phyloP scores from a whole-genome alignment of 805 yeast species.

The Clavispora fructus region DNA sequence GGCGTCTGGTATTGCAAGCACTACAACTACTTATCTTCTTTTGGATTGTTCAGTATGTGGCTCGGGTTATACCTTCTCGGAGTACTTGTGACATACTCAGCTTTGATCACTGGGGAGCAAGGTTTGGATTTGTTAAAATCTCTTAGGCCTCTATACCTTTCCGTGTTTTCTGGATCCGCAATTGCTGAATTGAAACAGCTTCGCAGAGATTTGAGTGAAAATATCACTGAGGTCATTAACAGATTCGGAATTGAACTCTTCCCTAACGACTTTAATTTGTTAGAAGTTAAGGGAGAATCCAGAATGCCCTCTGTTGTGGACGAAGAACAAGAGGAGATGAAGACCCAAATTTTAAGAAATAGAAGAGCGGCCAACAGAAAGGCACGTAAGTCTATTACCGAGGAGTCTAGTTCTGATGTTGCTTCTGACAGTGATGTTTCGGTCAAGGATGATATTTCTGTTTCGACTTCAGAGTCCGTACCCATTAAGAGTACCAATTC shows the following conservation, averaged over 20 bases:
- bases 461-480: constrained; percentile 53
- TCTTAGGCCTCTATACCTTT: constrained; percentile 70
- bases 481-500: constrained; percentile 61
- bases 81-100: constrained; percentile 78
- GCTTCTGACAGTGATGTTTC: constrained; percentile 16
- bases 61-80: constrained; percentile 54
- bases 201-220: constrained; percentile 58
- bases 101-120: constrained; percentile 84
- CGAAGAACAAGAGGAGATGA: constrained; percentile 47
- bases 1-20: constrained; percentile 36
- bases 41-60: constrained; percentile 34
- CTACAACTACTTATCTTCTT: constrained; percentile 9
- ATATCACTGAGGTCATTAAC: constrained; percentile 76
- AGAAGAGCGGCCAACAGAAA: constrained; percentile 33
- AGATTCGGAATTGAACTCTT: constrained; percentile 77
- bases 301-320: constrained; percentile 29
- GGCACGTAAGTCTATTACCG: constrained; percentile 12
- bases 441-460: constrained; percentile 18
- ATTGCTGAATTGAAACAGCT: constrained; percentile 54
- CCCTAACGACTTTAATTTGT: constrained; percentile 70
- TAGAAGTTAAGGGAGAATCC: constrained; percentile 39
- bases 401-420: constrained; percentile 4
- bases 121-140: constrained; percentile 88
- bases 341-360: constrained; percentile 42
- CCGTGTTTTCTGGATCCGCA: constrained; percentile 54